Percentiles rank a stretch among this genome's conserved stretches.
These are phyloP conservation scores for Naganishia onofrii DNA, from an alignment of 768 basidiomycete genomes.

Conservation along the genomic window DNA sequence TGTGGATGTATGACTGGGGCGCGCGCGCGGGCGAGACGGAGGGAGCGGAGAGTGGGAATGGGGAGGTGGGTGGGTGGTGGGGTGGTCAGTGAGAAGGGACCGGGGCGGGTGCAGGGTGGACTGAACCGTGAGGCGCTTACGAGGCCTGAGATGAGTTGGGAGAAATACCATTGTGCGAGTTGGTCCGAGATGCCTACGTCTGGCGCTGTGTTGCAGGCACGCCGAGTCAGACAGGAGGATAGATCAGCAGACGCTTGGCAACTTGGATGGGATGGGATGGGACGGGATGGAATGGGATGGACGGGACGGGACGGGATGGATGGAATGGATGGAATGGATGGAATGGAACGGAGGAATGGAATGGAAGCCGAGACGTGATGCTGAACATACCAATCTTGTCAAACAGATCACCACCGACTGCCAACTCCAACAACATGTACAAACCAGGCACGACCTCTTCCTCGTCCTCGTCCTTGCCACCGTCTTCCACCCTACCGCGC, in stretches of 20 bases:
- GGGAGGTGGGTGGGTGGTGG: too few relatives aligned
- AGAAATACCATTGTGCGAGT: slow-evolving; percentile 84
- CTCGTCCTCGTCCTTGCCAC: neutral
- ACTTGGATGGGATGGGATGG: too few relatives aligned
- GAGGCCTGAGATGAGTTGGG: slow-evolving; percentile 78
- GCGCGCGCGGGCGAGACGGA: too few relatives aligned
- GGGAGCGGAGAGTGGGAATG: too few relatives aligned
- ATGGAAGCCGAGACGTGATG: too few relatives aligned
- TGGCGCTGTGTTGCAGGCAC: slow-evolving; percentile 62
- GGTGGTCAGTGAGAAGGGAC: neutral
- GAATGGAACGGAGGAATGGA: too few relatives aligned
- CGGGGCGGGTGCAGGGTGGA: neutral
- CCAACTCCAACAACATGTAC: slow-evolving; percentile 90
- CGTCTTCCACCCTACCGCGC: too few relatives aligned
- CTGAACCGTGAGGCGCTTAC: slow-evolving; percentile 54
- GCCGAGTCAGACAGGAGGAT: too few relatives aligned
- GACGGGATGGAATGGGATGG: too few relatives aligned
- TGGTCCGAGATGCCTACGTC: slow-evolving; percentile 84
- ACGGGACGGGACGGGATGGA: too few relatives aligned
- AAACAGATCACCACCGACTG: slow-evolving; percentile 90
- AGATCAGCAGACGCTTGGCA: too few relatives aligned
- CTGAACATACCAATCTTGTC: slow-evolving; percentile 85
- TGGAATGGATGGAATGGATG: too few relatives aligned
- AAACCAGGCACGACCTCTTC: slow-evolving; percentile 69
- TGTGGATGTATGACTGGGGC: slow-evolving; percentile 73